Evolutionary conservation across 169 alveolate genomes (phyloP), one percentile per base, ranked within the genome.

Genomic region (Plasmodium cynomolgi): DNA sequence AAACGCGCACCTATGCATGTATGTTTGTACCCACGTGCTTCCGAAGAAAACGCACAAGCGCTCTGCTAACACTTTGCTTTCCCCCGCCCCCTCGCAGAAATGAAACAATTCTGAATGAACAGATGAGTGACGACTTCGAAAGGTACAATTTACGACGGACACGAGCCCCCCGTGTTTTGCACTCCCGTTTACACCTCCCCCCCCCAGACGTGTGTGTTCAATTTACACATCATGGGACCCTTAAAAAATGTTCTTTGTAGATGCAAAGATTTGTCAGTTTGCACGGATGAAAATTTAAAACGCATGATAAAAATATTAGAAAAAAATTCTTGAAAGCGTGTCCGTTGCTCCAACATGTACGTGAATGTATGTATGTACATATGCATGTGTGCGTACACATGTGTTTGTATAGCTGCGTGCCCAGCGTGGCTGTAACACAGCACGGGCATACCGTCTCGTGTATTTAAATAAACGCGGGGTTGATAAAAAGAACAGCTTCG

Each of bases 271-370:
- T 17, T 85, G 47, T 74, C 84, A 74, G 31, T 85, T 74, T 85
- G 93, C 85, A 77, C 93, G 58, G 93, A 85, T 75, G 93, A 85
- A 85, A 85, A 85, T 75, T 56, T 85, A 75, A 85, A 85, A 85
- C 77, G 71, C 39, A 85, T 85, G 72, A 85, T 85, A 74, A 85
- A 85, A 85, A 41, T 75, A 50, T 77, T 85, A 74, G 93, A 85
- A 85, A 85, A 85, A 77, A 50, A 75, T 75, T 75, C 93, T 20
- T 85, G 80, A 84, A 82, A 41, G 80, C 23, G 1, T 44, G 31
- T 37, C 23, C 37, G 73, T 72, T 23, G 33, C 26, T 23, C 26
- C 17, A 23, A 62, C 39, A 79, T 79, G 56, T 79, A 79, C 56
- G 58, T 79, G 72, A 56, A 82, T 82, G 41, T 82, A 82, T 56